phyloP scores from a whole-genome alignment of 306 rosid species.

The Prinsepia uniflora region DNA sequence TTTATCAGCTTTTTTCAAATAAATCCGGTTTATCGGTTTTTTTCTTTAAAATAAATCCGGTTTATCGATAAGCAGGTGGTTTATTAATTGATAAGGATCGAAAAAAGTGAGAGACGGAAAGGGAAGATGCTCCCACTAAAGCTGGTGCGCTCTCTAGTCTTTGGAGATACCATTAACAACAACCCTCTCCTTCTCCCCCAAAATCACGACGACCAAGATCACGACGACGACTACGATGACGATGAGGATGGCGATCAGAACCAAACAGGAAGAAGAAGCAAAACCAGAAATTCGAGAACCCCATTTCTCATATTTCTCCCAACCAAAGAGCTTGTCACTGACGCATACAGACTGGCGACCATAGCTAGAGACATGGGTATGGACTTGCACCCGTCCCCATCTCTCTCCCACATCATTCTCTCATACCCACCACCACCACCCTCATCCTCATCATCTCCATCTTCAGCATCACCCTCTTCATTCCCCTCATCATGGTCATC shows the following conservation, averaged over 20 bases:
- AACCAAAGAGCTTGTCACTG: slow-evolving; percentile 45
- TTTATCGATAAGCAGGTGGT: background rate
- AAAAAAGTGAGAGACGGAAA: slow-evolving; percentile 7
- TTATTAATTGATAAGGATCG: no score
- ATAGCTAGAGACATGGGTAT: slow-evolving; percentile 58
- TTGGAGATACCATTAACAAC: slow-evolving; percentile 52
- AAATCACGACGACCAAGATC: slow-evolving; percentile 4
- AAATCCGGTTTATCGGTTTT: no score
- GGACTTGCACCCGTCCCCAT: slow-evolving; percentile 57
- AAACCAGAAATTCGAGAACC: slow-evolving; percentile 24
- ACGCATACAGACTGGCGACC: slow-evolving; percentile 54
- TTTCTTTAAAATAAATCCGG: no score
- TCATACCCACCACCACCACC: slow-evolving; percentile 32
- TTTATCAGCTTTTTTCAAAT: no score
- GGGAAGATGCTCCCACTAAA: slow-evolving; percentile 57
- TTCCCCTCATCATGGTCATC: slow-evolving; percentile 33
- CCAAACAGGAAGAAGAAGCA: slow-evolving; percentile 17
- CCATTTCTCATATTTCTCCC: slow-evolving; percentile 51
- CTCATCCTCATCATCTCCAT: slow-evolving; percentile 31
- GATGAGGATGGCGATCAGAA: background rate
- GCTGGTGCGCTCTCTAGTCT: slow-evolving; percentile 58
- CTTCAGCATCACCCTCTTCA: slow-evolving; percentile 24
- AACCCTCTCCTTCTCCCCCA: slow-evolving; percentile 30
- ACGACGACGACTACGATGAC: background rate
- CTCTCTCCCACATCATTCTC: slow-evolving; percentile 66